Base-by-base conservation (phyloP, 768 basidiomycete species). In the Daedaleopsis sinensis region DNA sequence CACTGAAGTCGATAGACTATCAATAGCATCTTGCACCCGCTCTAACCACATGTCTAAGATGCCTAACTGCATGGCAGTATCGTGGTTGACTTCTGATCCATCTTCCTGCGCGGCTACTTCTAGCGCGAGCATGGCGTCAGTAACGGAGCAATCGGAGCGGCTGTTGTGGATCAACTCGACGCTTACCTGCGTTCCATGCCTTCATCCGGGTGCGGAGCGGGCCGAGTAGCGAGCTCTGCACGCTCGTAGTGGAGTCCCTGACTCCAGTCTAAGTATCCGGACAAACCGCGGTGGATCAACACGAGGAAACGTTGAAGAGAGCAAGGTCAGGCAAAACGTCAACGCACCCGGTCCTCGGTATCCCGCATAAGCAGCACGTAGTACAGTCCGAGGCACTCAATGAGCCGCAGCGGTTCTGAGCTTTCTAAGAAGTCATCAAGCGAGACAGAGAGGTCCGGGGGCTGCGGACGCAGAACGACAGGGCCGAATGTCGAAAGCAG, bases 361-460 rank as follows among this genome's bases (percentile, higher is more conserved):
- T 93, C 91, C 63, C 89, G 75, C 48, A 76, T 71, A 9, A 91
- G 67, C 18, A 91, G 75, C 37, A 88, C 78, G 64, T 88, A 91
- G 68, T 88, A 89, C 53, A 92, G 79, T 18, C 84, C 83, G 6
- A 93, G 74, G 62, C 82, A 85, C 62, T 91, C 89, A 0, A 82
- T 79, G 23, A 93, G 75, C 44, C 91, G 77, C 21, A 79, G 66
- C n/a, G 85, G 76, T 66, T 92, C 91, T 10, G 81, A 73, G 0
- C 82, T 83, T 24, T 82, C 74, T 16, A 91, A 76, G 42, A 83
- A 82, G 15, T 78, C 72, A 6, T 82, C 66, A 0, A 80, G 69
- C 15, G 73, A 71, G 24, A 66, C 61, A 4, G 67, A 56, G 3
- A 91, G 82, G 61, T 84, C 82, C 0, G 79, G 77, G 0, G 88